phyloP scores from a whole-genome alignment of 2,329 filamentous ascomycete species.

The Fusarium succisae region DNA sequence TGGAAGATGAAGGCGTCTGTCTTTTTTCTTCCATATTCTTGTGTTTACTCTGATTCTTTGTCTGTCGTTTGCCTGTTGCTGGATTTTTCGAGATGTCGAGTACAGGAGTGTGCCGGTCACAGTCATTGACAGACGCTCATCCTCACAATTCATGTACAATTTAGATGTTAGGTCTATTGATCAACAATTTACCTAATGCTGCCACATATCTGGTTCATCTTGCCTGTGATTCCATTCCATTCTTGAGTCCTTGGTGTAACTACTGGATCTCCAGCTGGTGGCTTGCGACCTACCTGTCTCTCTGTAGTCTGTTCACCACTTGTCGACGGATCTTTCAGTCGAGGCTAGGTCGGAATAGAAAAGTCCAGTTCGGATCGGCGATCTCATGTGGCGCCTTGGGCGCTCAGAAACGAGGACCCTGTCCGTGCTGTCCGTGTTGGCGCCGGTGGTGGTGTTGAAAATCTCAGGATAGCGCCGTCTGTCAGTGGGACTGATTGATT shows the following conservation, averaged over 20 bases:
- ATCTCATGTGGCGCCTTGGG: conserved; percentile 16
- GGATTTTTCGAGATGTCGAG: conserved; percentile 39
- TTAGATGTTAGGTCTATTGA: conserved; percentile 36
- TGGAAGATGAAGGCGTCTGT: conserved; percentile 29
- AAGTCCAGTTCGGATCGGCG: conserved; percentile 19
- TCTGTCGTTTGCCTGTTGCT: conserved; percentile 45
- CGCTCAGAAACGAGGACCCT: conserved; percentile 17
- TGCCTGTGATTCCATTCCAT: not conserved
- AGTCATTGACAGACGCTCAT: conserved; percentile 40
- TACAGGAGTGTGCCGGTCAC: conserved; percentile 47
- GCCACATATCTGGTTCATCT: conserved; percentile 12
- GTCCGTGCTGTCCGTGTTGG: conserved; percentile 18
- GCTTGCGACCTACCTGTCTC: not conserved
- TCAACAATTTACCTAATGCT: conserved; percentile 43
- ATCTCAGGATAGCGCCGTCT: conserved; percentile 17
- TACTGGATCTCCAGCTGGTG: not conserved
- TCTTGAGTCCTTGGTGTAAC: not conserved
- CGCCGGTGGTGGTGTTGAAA: conserved; percentile 17
- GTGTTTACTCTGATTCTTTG: conserved; percentile 50
- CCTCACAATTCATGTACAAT: conserved; percentile 38
- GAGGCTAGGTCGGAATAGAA: conserved; percentile 17
- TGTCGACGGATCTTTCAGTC: conserved; percentile 41
- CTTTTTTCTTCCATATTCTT: conserved; percentile 45
- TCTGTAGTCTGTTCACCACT: not conserved
- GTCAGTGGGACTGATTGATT: conserved; percentile 6